phyloP scores from a whole-genome alignment of 2,329 filamentous ascomycete genomes.

The Sporothrix sp. region DNA sequence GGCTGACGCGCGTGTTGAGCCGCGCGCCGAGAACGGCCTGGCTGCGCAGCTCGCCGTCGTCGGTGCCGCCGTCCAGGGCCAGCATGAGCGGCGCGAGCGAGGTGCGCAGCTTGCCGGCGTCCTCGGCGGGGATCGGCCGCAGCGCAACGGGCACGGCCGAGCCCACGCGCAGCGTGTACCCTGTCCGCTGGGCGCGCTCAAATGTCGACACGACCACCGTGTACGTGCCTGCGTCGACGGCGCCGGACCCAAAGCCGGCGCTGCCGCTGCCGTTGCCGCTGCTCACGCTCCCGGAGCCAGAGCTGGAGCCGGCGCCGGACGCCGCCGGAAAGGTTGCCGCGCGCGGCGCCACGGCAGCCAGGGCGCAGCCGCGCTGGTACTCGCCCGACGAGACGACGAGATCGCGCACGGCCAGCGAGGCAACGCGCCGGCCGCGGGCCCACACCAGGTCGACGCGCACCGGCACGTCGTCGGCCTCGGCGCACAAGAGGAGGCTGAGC shows the following conservation, averaged over 20 bases:
- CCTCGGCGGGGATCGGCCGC: constrained; percentile 56
- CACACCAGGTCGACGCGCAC: constrained; percentile 80
- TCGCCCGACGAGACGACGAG: constrained; percentile 78
- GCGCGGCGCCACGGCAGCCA: constrained; percentile 42
- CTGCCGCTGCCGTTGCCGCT: constrained; percentile 12
- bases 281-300: neutral
- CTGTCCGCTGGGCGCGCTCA: constrained; percentile 64
- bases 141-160: constrained; percentile 50
- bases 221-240: constrained; percentile 62
- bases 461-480: constrained; percentile 54
- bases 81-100: constrained; percentile 43
- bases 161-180: constrained; percentile 63
- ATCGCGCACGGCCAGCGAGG: constrained; percentile 61
- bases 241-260: constrained; percentile 14
- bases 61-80: constrained; percentile 11
- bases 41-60: constrained; percentile 28
- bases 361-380: constrained; percentile 70
- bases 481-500: constrained; percentile 65
- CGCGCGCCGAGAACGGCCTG: constrained; percentile 31
- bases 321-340: constrained; percentile 19
- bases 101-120: constrained; percentile 61
- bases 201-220: constrained; percentile 89
- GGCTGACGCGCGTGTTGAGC: constrained; percentile 48
- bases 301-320: constrained; percentile 20
- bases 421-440: constrained; percentile 56